Conservation (phyloP, 345 rosid species). For the Aquilaria malaccensis region DNA sequence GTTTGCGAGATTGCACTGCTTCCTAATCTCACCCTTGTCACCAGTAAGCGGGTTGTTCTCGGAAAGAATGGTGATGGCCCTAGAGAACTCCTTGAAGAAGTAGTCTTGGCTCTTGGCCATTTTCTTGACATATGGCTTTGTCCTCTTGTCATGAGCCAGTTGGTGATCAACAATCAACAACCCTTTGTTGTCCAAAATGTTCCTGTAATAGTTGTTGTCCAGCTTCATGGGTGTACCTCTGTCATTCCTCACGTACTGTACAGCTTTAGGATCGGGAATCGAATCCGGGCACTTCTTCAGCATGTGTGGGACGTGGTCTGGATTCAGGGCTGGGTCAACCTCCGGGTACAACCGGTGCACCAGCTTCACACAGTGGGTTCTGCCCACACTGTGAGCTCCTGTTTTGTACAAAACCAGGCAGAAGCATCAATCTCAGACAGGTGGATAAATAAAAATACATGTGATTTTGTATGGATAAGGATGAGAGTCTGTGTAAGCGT, state of each 20-base stretch:
- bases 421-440: background rate
- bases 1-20: slow-evolving; percentile 80
- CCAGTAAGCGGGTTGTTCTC: slow-evolving; percentile 97
- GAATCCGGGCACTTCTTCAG: slow-evolving; percentile 89
- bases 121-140: slow-evolving; percentile 84
- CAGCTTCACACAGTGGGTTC: slow-evolving; percentile 92
- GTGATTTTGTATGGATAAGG: background rate
- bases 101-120: slow-evolving; percentile 92
- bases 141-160: slow-evolving; percentile 76
- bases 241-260: slow-evolving; percentile 94
- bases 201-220: slow-evolving; percentile 95
- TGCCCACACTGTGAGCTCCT: slow-evolving; percentile 94
- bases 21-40: slow-evolving; percentile 84
- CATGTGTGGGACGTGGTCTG: slow-evolving; percentile 85
- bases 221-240: slow-evolving; percentile 87
- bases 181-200: slow-evolving; percentile 92
- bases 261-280: slow-evolving; percentile 95
- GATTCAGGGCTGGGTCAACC: slow-evolving; percentile 72
- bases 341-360: slow-evolving; percentile 90
- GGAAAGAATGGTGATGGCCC: slow-evolving; percentile 72
- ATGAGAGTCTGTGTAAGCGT: background rate
- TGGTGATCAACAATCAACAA: slow-evolving; percentile 84
- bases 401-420: slow-evolving; percentile 3
- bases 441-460: background rate
- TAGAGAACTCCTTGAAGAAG: slow-evolving; percentile 89